Evolutionary conservation across 345 rosid genomes (phyloP), one percentile per base, ranked within the genome.

Genomic region (Pistacia atlantica): DNA sequence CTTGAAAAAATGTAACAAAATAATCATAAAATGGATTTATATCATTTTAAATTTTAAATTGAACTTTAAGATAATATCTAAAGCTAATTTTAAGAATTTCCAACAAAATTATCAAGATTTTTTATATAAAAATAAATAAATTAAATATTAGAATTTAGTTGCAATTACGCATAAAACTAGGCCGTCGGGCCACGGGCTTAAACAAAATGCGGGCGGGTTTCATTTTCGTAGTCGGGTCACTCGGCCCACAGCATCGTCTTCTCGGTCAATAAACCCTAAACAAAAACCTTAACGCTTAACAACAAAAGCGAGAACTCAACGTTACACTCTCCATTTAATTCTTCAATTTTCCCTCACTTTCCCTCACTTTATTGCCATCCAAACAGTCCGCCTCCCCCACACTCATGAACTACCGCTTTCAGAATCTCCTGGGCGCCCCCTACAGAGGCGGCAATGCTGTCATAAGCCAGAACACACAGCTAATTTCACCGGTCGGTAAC

Each of bases 401-500:
- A 42, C 45, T 37, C 46, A 96, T 96, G 99, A 89, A 93, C 82
- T 93, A 90, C 81, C 85, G 90, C 22, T 94, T 96, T 78, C 97
- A 91, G 48, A 93, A 96, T 72, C 90, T 93, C 74, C 85, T 93
- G 0, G 97, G 97, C 48, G 97, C 97, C 13, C 97, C 99, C 9
- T 96, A 92, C 84, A 80, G 97, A 45, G 98, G 99, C 73, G 98
- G 99, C 56, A 86, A 93, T 73, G 95, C 88, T 65, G 78, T 89
- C 20, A 31, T 96, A 33, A 81, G 87, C 2, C 88, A 88, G 51
- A 90, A 89, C 77, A 87, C 91, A 11, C 95, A 83, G 71, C 85
- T 93, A 22, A 84, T 96, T 56, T 91, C 97, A 55, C 94, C 98
- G 1, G 93, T 96, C 65, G 97, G 97, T 11, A 96, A 96, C 86